Evolutionary conservation across 345 rosid genomes (phyloP).

Genomic region (Conringia planisiliqua): DNA sequence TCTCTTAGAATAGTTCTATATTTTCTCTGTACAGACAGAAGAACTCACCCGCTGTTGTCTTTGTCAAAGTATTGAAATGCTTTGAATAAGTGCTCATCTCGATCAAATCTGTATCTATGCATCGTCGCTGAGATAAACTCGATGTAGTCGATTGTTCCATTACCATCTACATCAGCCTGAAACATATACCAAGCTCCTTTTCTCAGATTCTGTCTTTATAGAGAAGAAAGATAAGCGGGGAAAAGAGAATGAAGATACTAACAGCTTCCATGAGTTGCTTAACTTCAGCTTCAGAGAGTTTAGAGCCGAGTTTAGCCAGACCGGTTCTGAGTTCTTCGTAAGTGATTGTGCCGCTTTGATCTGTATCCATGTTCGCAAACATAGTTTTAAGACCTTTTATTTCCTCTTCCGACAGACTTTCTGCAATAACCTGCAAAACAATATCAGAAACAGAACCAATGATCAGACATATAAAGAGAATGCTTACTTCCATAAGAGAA

Average conservation of each 20-base stretch:
- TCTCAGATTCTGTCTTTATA: neutral
- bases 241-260: slow-evolving; percentile 14
- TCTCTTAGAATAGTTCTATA: neutral
- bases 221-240: neutral
- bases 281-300: slow-evolving; percentile 72
- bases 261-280: slow-evolving; percentile 89
- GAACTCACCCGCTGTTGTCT: slow-evolving; percentile 63
- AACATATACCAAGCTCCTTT: neutral
- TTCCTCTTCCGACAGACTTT: slow-evolving; percentile 72
- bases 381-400: slow-evolving; percentile 67
- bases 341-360: slow-evolving; percentile 79
- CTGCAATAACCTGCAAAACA: slow-evolving; percentile 56
- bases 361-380: slow-evolving; percentile 77
- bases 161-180: slow-evolving; percentile 81
- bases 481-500: neutral
- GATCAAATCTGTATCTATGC: slow-evolving; percentile 63
- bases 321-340: slow-evolving; percentile 71
- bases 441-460: neutral
- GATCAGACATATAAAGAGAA: neutral
- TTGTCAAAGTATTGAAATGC: slow-evolving; percentile 79
- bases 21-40: neutral
- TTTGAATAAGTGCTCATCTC: slow-evolving; percentile 66
- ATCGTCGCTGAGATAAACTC: slow-evolving; percentile 84
- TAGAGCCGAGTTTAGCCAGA: slow-evolving; percentile 65
- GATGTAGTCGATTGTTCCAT: slow-evolving; percentile 82